Base-by-base conservation (phyloP, 208 protist genomes). In the Perkinsela sp. region DNA sequence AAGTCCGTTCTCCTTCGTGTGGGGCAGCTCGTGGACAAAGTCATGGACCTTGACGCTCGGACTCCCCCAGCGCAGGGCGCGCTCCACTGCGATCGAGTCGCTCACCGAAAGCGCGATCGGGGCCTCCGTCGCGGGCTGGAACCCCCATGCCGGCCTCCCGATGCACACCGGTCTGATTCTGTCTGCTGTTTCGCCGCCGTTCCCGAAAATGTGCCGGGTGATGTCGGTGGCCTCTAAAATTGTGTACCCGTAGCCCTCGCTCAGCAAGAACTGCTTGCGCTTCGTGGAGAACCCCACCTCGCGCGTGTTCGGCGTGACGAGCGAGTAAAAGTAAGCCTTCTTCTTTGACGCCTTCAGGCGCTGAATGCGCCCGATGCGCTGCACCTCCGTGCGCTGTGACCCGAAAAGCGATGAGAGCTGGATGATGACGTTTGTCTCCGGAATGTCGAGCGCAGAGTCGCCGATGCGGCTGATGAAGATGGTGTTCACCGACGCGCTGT, bases 271-370 rank as follows among this genome's bases (percentile, higher is more conserved):
- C 30, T 92, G 86, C 72, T 97, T 96, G 67, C 96, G 89, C 72
- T 97, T 96, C 16, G 87, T 82, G 15, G 89, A 89, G 75, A 94
- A 98, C 67, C 77, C 83, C 83, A 98, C 92, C 75, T 99, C 97
- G 57, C 92, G 66, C 16, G 95, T 98, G 77, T 97, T 95, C 22
- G 83, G 84, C 32, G 89, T 94, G 29, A 98, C 89, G 29, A 97
- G 79, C 1, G 93, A 94, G 78, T 99, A 99, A 78, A 99, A 99
- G 76, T 93, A 98, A 0, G 97, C 97, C 70, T 98, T 94, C 66
- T 88, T 76, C 30, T 78, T 76, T 40, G 74, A 75, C 66, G 80
- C 85, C 71, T 94, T 94, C 0, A 87, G 87, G 1, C 90, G 80
- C 31, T 95, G 74, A 77, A 98, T 97, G 30, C 94, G 83, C 1